These are phyloP conservation scores for Trametes punicea DNA, from an alignment of 768 basidiomycete species.

Conservation along the genomic window DNA sequence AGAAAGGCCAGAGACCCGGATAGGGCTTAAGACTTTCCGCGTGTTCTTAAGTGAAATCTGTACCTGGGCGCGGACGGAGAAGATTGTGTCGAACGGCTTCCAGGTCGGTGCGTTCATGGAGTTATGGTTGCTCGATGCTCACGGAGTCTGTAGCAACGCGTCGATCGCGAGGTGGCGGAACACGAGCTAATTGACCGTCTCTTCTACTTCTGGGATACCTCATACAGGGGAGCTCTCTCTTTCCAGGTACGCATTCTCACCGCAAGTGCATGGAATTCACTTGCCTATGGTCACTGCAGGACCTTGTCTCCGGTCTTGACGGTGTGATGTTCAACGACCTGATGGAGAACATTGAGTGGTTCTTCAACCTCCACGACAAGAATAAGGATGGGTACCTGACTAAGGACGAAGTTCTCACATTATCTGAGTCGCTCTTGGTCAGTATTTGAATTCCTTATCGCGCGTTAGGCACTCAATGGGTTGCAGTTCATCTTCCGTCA, in stretches of 20 bases:
- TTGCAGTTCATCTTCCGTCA: constrained; percentile 94
- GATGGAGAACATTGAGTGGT: constrained; percentile 99
- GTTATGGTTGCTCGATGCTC: no score
- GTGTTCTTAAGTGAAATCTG: constrained; percentile 89
- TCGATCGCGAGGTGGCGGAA: constrained; percentile 88
- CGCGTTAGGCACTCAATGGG: background rate
- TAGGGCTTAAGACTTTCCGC: constrained; percentile 81
- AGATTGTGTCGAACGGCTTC: constrained; percentile 88
- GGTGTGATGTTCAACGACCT: constrained; percentile 94
- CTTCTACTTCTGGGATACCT: constrained; percentile 93
- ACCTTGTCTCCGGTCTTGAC: constrained; percentile 84
- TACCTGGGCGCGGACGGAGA: constrained; percentile 95
- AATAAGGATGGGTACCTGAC: constrained; percentile 94
- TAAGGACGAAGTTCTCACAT: constrained; percentile 92
- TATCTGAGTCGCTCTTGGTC: constrained; percentile 92
- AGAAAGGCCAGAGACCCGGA: constrained; percentile 86
- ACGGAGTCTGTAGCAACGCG: constrained; percentile 56
- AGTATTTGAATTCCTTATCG: constrained; percentile 26
- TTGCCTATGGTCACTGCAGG: constrained; percentile 41
- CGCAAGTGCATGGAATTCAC: background rate
- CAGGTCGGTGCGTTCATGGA: constrained; percentile 60
- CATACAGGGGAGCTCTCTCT: constrained; percentile 77
- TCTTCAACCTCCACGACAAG: constrained; percentile 93
- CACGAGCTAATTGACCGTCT: constrained; percentile 93
- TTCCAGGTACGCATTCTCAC: constrained; percentile 63